phyloP scores from a whole-genome alignment of 495 filamentous ascomycete species.

The Pseudotulostoma volvatum region DNA sequence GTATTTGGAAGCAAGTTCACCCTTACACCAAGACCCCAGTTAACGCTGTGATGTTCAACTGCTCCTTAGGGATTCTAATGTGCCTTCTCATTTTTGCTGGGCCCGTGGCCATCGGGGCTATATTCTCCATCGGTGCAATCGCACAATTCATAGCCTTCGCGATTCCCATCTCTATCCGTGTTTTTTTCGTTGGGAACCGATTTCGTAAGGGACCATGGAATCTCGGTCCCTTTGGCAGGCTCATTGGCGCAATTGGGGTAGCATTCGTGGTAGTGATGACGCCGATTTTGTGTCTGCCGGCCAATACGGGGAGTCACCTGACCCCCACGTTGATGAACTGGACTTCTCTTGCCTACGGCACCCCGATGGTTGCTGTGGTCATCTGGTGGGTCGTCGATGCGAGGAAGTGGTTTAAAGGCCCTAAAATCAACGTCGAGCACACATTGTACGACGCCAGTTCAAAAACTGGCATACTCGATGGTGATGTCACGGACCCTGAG shows the following conservation, averaged over 20 bases:
- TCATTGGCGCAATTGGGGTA: slow-evolving; percentile 44
- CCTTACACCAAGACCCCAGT: slow-evolving; percentile 51
- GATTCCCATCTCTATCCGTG: slow-evolving; percentile 56
- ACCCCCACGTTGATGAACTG: slow-evolving; percentile 52
- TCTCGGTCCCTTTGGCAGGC: slow-evolving; percentile 43
- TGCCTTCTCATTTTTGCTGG: slow-evolving; percentile 57
- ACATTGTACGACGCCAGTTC: too few species aligned
- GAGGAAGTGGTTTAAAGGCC: slow-evolving; percentile 61
- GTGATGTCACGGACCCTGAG: too few species aligned
- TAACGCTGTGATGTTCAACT: slow-evolving; percentile 65
- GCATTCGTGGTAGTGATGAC: slow-evolving; percentile 55
- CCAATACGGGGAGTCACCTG: slow-evolving; percentile 38
- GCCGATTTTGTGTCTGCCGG: slow-evolving; percentile 58
- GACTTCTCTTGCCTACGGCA: slow-evolving; percentile 64
- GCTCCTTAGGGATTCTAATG: slow-evolving; percentile 43
- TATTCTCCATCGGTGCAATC: slow-evolving; percentile 65
- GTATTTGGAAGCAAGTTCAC: slow-evolving; percentile 51
- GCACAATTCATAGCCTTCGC: slow-evolving; percentile 61
- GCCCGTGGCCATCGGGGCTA: slow-evolving; percentile 45
- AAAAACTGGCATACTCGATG: too few species aligned
- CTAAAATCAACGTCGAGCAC: slow-evolving; percentile 41
- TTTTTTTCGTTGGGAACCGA: slow-evolving; percentile 54
- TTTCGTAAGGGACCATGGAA: slow-evolving; percentile 65
- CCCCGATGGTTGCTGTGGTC: slow-evolving; percentile 41
- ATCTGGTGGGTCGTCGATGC: slow-evolving; percentile 61